These are phyloP conservation scores for Coleophoma eucalyptorum DNA, from an alignment of 2,329 filamentous ascomycete species.

Conservation along the genomic window DNA sequence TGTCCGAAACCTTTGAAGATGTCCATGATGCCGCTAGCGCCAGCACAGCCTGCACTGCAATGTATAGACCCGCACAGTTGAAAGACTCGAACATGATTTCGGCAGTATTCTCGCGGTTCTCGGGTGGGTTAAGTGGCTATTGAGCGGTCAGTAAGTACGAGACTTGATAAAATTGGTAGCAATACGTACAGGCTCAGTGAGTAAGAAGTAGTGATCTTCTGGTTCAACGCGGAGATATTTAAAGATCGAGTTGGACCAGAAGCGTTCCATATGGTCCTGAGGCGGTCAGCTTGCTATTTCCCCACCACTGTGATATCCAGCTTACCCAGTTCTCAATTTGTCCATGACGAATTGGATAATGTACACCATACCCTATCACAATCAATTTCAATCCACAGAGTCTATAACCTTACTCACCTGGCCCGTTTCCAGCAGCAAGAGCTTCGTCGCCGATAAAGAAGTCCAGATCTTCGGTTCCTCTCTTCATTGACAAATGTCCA, in stretches of 20 bases:
- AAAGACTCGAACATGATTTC: conserved; percentile 99
- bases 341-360: conserved; percentile 96
- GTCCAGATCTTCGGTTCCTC: conserved; percentile 95
- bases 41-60: conserved; percentile 95
- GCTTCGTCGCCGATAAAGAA: conserved; percentile 99
- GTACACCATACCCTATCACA: conserved; percentile 77
- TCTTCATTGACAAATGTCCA: conserved; percentile 83
- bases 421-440: conserved; percentile 75
- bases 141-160: background rate
- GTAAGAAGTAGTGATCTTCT: conserved; percentile 96
- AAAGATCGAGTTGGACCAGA: conserved; percentile 99
- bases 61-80: conserved; percentile 98
- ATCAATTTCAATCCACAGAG: conserved; percentile 10
- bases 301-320: background rate
- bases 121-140: conserved; percentile 92
- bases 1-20: conserved; percentile 93
- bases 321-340: conserved; percentile 98
- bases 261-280: conserved; percentile 97
- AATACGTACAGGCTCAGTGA: conserved; percentile 83
- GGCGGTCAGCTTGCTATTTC: conserved; percentile 14
- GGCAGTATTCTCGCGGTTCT: conserved; percentile 98
- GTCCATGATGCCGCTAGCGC: conserved; percentile 98
- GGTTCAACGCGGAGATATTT: conserved; percentile 98
- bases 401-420: conserved; percentile 50
- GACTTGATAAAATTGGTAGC: background rate